A percentile compares a stretch with the other conserved stretches of the same genome.
Evolutionary conservation across 108 stramenopile genomes (phyloP).

Genomic region (Nitzschia sp.): DNA sequence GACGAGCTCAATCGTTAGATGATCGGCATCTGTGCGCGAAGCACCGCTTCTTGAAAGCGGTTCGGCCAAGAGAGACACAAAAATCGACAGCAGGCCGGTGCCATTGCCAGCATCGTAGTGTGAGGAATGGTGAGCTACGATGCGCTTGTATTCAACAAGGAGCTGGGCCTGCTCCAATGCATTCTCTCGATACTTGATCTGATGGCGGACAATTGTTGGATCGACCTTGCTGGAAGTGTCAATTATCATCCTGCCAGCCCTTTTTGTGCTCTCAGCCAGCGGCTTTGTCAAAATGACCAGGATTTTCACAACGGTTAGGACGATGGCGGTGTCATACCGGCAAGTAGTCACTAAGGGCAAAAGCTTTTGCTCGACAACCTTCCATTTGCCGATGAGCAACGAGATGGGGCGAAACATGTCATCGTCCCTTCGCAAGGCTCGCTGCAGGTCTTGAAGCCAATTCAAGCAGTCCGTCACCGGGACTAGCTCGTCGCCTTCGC

Average conservation of each 20-base stretch:
- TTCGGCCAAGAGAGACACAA: slow-evolving; percentile 81
- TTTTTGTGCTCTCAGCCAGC: slow-evolving; percentile 65
- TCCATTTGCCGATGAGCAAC: slow-evolving; percentile 78
- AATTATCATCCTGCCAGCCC: slow-evolving; percentile 71
- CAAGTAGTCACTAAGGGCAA: slow-evolving; percentile 76
- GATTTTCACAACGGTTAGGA: slow-evolving; percentile 85
- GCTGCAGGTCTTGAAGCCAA: slow-evolving; percentile 89
- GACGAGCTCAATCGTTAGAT: slow-evolving; percentile 85
- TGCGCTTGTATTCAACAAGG: slow-evolving; percentile 80
- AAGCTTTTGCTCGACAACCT: slow-evolving; percentile 79
- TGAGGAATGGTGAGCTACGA: slow-evolving; percentile 59
- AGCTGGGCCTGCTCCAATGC: slow-evolving; percentile 74
- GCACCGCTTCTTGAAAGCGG: slow-evolving; percentile 68
- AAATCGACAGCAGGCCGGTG: slow-evolving; percentile 68
- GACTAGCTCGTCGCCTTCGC: slow-evolving; percentile 47
- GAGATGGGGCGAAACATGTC: slow-evolving; percentile 80
- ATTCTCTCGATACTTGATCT: slow-evolving; percentile 81
- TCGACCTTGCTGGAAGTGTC: slow-evolving; percentile 48
- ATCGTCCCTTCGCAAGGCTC: slow-evolving; percentile 81
- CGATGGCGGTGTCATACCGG: slow-evolving; percentile 77
- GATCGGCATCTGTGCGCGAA: slow-evolving; percentile 71
- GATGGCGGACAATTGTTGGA: slow-evolving; percentile 58
- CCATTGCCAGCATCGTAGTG: slow-evolving; percentile 42
- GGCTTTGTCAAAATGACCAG: slow-evolving; percentile 90
- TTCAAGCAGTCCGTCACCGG: slow-evolving; percentile 84